These are phyloP conservation scores for Diplodia intermedia DNA, from an alignment of 2,329 filamentous ascomycete species.

Conservation along the genomic window DNA sequence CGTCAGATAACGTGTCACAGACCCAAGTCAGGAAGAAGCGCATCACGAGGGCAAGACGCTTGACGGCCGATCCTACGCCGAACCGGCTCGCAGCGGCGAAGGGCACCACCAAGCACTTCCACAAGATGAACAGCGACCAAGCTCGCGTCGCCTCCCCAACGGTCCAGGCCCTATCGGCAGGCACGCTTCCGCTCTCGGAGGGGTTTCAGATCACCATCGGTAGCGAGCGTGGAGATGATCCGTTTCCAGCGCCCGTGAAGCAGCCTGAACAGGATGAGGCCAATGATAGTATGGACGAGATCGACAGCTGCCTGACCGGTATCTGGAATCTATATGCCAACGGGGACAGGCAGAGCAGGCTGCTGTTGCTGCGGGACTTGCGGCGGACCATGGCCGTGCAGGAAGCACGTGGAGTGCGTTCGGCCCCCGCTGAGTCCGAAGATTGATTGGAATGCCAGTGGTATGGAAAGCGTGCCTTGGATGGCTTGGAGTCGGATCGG, in stretches of 20 bases:
- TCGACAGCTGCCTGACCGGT: not conserved
- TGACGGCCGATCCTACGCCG: not conserved
- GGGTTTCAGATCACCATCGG: conserved; percentile 2
- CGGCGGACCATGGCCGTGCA: not conserved
- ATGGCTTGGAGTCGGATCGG: not conserved
- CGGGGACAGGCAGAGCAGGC: not conserved
- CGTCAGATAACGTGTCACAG: not conserved
- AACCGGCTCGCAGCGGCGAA: not conserved
- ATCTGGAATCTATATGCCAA: not conserved
- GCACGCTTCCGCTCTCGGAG: not conserved
- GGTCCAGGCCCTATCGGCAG: not conserved
- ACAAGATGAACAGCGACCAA: not conserved
- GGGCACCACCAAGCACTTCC: not conserved
- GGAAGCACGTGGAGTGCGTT: not conserved
- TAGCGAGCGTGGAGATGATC: not conserved
- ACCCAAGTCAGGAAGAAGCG: not conserved
- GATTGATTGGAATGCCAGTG: not conserved
- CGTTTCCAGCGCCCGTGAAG: not conserved
- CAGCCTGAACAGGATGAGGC: not conserved
- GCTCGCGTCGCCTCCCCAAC: not conserved
- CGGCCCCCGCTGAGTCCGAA: not conserved
- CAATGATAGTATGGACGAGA: not conserved
- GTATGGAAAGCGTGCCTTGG: not conserved
- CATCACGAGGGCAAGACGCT: not conserved
- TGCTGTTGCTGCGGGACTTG: not conserved